Conservation (phyloP, 1,284 basidiomycete genomes). For the Marasmius oreades region DNA sequence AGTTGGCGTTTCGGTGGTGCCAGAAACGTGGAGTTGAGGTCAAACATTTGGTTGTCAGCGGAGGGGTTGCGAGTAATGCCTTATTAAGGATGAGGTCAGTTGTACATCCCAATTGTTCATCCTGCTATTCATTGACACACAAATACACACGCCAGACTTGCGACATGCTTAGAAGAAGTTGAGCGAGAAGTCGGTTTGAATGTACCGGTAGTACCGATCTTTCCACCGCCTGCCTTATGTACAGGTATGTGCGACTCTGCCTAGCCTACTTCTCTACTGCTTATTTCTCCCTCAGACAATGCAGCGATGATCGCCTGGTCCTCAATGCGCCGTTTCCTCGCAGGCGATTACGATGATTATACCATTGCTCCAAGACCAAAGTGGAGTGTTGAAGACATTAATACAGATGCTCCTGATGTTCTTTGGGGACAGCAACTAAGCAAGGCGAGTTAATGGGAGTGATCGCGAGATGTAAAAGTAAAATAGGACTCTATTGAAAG, state of each 20-base stretch:
- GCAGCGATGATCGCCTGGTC: constrained; percentile 95
- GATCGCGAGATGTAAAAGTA: no score
- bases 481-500: no score
- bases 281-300: constrained; percentile 62
- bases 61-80: constrained; percentile 86
- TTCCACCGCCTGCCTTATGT: constrained; percentile 75
- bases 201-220: constrained; percentile 41
- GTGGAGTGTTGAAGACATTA: constrained; percentile 65
- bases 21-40: constrained; percentile 37
- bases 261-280: neutral
- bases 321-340: constrained; percentile 77
- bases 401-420: no score
- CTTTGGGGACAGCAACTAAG: no score
- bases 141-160: constrained; percentile 2
- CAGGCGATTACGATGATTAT: constrained; percentile 62
- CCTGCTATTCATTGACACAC: neutral
- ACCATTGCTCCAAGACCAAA: constrained; percentile 53
- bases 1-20: constrained; percentile 54
- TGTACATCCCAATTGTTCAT: neutral
- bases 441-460: no score
- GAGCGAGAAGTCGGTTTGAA: constrained; percentile 31
- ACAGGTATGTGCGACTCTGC: constrained; percentile 54
- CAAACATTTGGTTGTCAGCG: constrained; percentile 72
- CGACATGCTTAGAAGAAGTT: constrained; percentile 39
- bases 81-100: constrained; percentile 63